A percentile compares a stretch with the other conserved stretches of the same genome.
phyloP scores from a whole-genome alignment of 306 rosid species.

The Prunus kanzakura region DNA sequence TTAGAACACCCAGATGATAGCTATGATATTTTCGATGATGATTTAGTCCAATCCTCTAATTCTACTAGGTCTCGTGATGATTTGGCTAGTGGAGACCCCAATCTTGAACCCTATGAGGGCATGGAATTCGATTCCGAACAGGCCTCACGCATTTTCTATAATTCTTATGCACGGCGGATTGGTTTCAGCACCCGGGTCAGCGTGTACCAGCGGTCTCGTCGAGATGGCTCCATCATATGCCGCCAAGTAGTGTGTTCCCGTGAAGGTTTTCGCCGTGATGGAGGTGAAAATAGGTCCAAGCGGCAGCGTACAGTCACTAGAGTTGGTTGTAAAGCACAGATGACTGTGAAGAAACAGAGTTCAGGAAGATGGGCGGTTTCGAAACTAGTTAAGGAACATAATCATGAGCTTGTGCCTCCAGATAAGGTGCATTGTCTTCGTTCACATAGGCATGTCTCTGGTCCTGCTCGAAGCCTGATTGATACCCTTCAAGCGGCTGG shows the following conservation, averaged over 20 bases:
- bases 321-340: constrained; percentile 43
- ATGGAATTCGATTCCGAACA: constrained; percentile 47
- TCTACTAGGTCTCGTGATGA: constrained; percentile 5
- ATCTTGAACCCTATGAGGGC: constrained; percentile 36
- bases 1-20: constrained; percentile 15
- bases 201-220: constrained; percentile 40
- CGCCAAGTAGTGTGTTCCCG: constrained; percentile 41
- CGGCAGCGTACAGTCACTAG: constrained; percentile 38
- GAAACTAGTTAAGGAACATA: constrained; percentile 36
- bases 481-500: constrained; percentile 43
- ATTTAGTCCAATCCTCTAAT: not conserved
- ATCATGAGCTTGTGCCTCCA: constrained; percentile 34
- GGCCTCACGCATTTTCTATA: constrained; percentile 44
- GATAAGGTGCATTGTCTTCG: constrained; percentile 42
- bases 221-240: constrained; percentile 43
- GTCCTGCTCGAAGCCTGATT: constrained; percentile 38
- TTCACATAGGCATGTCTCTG: constrained; percentile 39
- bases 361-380: constrained; percentile 38
- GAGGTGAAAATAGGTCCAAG: constrained; percentile 32
- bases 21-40: constrained; percentile 13
- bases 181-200: constrained; percentile 44
- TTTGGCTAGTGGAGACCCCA: constrained; percentile 20
- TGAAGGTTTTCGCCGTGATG: constrained; percentile 37
- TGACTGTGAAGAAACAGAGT: constrained; percentile 40
- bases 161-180: constrained; percentile 31